A percentile compares a stretch with the other conserved stretches of the same genome.
Evolutionary conservation across 345 rosid genomes (phyloP).

Genomic region (Ceriops decandra): DNA sequence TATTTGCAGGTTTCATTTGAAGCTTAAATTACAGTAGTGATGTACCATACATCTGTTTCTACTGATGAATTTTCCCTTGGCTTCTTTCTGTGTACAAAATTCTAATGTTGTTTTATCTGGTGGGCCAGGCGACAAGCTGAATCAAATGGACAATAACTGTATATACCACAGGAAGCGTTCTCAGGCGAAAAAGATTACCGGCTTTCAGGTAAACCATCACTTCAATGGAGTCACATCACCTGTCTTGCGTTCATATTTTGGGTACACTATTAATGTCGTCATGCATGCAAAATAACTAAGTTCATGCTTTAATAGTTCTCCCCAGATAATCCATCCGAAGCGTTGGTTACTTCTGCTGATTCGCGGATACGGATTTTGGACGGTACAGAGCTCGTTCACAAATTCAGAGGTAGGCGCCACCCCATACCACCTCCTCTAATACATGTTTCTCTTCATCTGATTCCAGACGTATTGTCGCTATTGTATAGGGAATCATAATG

Average conservation of each 20-base stretch:
- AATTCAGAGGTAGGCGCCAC: conserved; percentile 59
- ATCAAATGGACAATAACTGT: conserved; percentile 39
- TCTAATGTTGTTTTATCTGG: conserved; percentile 10
- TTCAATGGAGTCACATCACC: not conserved
- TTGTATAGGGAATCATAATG: not conserved
- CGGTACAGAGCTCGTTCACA: conserved; percentile 59
- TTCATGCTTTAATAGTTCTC: conserved; percentile 50
- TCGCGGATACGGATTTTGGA: conserved; percentile 77
- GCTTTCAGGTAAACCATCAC: conserved; percentile 63
- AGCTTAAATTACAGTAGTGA: too few species aligned
- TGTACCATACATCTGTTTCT: too few species aligned
- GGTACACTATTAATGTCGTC: not conserved
- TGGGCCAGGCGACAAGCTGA: conserved; percentile 59
- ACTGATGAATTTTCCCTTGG: not conserved
- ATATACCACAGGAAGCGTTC: conserved; percentile 58
- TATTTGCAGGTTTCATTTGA: too few species aligned
- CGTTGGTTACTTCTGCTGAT: conserved; percentile 85
- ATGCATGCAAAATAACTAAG: conserved; percentile 13
- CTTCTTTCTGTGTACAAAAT: not conserved
- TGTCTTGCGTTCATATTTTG: not conserved
- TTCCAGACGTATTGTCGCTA: not conserved
- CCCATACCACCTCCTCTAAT: too few species aligned
- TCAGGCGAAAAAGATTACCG: conserved; percentile 73
- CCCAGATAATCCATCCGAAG: conserved; percentile 71
- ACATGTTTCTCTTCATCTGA: not conserved